phyloP scores from a whole-genome alignment of 208 protist genomes.

The Porcisia deanei region DNA sequence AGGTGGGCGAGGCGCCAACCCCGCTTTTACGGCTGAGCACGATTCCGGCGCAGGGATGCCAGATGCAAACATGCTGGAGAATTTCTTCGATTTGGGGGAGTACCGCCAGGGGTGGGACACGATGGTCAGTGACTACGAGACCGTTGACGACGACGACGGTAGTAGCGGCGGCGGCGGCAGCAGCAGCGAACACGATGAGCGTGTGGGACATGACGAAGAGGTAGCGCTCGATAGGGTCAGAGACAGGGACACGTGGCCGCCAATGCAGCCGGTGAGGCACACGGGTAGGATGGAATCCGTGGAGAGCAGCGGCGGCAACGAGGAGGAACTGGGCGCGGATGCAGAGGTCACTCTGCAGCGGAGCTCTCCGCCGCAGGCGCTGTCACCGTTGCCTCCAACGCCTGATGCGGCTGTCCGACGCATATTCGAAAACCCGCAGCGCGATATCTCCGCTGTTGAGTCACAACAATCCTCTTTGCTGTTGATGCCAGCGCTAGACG shows the following conservation, averaged over 20 bases:
- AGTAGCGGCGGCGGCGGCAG: not conserved
- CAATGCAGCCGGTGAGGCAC: slow-evolving; percentile 8
- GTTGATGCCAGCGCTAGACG: not conserved
- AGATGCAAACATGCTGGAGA: not conserved
- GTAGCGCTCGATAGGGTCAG: not conserved
- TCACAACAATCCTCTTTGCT: not conserved
- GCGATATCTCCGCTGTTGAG: not conserved
- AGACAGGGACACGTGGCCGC: not conserved
- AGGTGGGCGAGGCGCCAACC: not conserved
- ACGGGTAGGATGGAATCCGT: not conserved
- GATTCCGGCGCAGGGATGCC: no score
- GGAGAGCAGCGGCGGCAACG: not conserved
- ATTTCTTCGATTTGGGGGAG: not conserved
- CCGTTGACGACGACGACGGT: not conserved
- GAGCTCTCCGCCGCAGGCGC: not conserved
- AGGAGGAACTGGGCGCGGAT: not conserved
- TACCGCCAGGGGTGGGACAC: not conserved
- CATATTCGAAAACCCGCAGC: not conserved
- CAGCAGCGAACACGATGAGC: not conserved
- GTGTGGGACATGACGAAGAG: not conserved
- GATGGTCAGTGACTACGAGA: not conserved
- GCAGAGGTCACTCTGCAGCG: not conserved
- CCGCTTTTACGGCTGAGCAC: not conserved
- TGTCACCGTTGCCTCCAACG: not conserved
- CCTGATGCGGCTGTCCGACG: not conserved